phyloP scores from a whole-genome alignment of 306 rosid genomes.

The Datisca glomerata region DNA sequence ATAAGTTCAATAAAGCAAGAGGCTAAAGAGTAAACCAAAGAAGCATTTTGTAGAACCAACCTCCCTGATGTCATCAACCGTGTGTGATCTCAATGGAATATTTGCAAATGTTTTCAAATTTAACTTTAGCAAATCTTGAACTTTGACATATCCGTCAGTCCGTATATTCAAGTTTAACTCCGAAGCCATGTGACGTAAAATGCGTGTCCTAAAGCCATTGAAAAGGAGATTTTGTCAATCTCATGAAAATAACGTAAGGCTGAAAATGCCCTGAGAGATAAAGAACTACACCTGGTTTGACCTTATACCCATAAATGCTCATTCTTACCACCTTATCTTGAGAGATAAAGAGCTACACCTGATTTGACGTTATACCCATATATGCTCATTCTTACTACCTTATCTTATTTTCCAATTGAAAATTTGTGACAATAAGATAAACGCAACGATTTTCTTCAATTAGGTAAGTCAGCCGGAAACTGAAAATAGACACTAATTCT shows the following conservation, averaged over 20 bases:
- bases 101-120: constrained; percentile 71
- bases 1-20: not conserved
- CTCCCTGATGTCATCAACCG: constrained; percentile 75
- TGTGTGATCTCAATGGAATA: constrained; percentile 63
- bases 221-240: not conserved
- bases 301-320: too few relatives aligned
- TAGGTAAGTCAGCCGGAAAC: too few relatives aligned
- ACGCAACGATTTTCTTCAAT: too few relatives aligned
- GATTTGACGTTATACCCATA: not conserved
- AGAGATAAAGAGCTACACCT: not conserved
- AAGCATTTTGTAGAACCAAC: constrained; percentile 23
- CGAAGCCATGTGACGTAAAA: constrained; percentile 86
- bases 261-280: too few relatives aligned
- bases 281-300: not conserved
- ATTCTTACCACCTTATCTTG: too few relatives aligned
- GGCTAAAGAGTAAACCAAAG: not conserved
- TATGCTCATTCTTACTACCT: too few relatives aligned
- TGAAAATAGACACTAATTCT: too few relatives aligned
- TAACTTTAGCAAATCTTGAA: constrained; percentile 59
- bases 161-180: constrained; percentile 67
- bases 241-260: not conserved
- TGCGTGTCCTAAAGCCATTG: constrained; percentile 47
- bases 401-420: not conserved
- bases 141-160: constrained; percentile 69
- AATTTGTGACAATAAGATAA: not conserved